phyloP scores from a whole-genome alignment of 2,329 filamentous ascomycete species.

The Aspergillus neoniger region DNA sequence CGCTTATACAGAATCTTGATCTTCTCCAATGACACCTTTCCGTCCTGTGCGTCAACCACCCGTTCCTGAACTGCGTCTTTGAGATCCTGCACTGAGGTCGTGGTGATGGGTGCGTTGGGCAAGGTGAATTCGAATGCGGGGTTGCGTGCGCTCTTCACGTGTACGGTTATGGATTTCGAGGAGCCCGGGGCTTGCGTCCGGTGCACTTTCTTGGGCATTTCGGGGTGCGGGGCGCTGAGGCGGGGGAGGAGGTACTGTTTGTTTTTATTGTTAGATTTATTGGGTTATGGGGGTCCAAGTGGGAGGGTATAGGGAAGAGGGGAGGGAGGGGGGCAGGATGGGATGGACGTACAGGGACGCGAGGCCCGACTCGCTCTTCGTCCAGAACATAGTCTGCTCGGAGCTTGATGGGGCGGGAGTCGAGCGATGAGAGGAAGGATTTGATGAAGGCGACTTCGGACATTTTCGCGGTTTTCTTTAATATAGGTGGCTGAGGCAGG shows the following conservation, averaged over 20 bases:
- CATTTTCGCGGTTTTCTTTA: conserved; percentile 43
- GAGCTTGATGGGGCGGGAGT: conserved; percentile 76
- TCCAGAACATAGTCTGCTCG: conserved; percentile 90
- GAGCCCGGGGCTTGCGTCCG: conserved; percentile 38
- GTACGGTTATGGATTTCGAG: conserved; percentile 41
- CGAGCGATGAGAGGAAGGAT: conserved; percentile 76
- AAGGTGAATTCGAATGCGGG: conserved; percentile 70
- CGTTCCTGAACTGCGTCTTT: conserved; percentile 69
- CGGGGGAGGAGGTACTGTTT: conserved; percentile 51
- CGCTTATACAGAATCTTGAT: conserved; percentile 84
- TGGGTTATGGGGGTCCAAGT: background rate
- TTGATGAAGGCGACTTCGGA: conserved; percentile 84
- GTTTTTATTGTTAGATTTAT: background rate
- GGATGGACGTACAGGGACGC: conserved; percentile 67
- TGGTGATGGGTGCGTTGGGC: conserved; percentile 58
- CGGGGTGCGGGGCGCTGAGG: conserved; percentile 45
- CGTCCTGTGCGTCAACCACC: conserved; percentile 52
- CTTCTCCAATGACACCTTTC: conserved; percentile 61
- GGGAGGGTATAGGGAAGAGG: background rate
- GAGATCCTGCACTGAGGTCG: conserved; percentile 76
- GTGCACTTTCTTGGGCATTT: conserved; percentile 46
- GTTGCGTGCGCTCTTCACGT: conserved; percentile 66
- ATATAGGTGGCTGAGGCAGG: background rate
- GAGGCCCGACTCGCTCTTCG: conserved; percentile 72
- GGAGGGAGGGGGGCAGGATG: background rate